These are phyloP conservation scores for Monosporascus sp. DNA, from an alignment of 2,329 filamentous ascomycete species.

Conservation along the genomic window DNA sequence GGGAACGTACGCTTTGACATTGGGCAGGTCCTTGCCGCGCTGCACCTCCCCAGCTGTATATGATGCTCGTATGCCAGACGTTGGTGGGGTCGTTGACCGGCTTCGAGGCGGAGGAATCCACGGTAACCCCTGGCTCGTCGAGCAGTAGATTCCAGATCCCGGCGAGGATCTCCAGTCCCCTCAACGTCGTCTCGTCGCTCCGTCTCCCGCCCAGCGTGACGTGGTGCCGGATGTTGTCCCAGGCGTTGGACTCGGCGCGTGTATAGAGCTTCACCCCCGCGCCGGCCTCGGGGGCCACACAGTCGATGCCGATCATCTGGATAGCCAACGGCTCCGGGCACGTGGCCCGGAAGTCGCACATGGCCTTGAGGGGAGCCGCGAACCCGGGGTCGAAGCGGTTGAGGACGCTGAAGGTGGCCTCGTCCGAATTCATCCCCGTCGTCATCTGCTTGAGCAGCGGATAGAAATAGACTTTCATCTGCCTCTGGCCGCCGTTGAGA, in stretches of 20 bases:
- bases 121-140: slow-evolving; percentile 14
- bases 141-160: slow-evolving; percentile 22
- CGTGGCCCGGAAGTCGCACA: slow-evolving; percentile 14
- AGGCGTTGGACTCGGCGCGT: slow-evolving; percentile 17
- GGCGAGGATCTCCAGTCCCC: slow-evolving; percentile 15
- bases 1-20: slow-evolving; percentile 23
- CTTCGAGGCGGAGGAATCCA: background rate
- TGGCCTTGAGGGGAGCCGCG: slow-evolving; percentile 7
- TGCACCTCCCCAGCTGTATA: slow-evolving; percentile 23
- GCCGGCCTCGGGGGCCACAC: slow-evolving; percentile 17
- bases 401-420: slow-evolving; percentile 16
- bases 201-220: slow-evolving; percentile 18
- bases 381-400: slow-evolving; percentile 11
- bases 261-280: slow-evolving; percentile 23
- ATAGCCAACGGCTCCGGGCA: slow-evolving; percentile 14
- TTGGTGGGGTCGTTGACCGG: slow-evolving; percentile 5
- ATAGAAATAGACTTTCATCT: slow-evolving; percentile 21
- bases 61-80: slow-evolving; percentile 7
- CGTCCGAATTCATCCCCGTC: slow-evolving; percentile 14
- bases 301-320: slow-evolving; percentile 22
- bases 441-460: slow-evolving; percentile 20
- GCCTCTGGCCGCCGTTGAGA: slow-evolving; percentile 14
- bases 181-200: slow-evolving; percentile 12
- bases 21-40: slow-evolving; percentile 15
- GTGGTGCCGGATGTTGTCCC: slow-evolving; percentile 17